These are phyloP conservation scores for Acacia concinna DNA, from an alignment of 331 rosid genomes.

Conservation along the genomic window DNA sequence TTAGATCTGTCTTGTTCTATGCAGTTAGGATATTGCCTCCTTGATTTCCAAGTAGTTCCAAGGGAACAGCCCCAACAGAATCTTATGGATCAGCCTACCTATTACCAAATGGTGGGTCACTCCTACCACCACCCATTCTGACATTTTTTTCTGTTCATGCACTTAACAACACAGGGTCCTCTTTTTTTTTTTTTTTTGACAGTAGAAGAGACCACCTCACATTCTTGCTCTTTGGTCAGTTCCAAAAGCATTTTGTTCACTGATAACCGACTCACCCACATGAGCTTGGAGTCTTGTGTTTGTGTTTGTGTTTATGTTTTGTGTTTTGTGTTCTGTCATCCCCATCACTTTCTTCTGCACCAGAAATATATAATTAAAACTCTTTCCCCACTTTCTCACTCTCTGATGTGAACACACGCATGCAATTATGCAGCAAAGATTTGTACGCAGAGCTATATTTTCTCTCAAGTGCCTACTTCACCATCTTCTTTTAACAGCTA, in stretches of 20 bases:
- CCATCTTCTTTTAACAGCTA: slow-evolving; percentile 32
- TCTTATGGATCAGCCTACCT: slow-evolving; percentile 45
- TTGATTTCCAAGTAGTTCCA: slow-evolving; percentile 51
- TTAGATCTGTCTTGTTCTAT: slow-evolving; percentile 40
- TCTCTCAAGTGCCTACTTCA: slow-evolving; percentile 30
- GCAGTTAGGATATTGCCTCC: slow-evolving; percentile 25
- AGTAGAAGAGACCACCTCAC: slow-evolving; percentile 11
- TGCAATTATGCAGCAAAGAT: not conserved
- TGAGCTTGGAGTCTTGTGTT: slow-evolving; percentile 37
- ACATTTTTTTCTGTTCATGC: slow-evolving; percentile 40
- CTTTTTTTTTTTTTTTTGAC: not conserved
- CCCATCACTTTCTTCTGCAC: not conserved
- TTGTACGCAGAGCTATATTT: not conserved
- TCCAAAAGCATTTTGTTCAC: slow-evolving; percentile 52
- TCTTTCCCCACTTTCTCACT: slow-evolving; percentile 35
- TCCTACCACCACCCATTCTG: slow-evolving; percentile 25
- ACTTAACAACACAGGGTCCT: slow-evolving; percentile 23
- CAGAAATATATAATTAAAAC: not conserved
- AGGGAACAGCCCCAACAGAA: slow-evolving; percentile 83
- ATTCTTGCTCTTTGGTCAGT: slow-evolving; percentile 38
- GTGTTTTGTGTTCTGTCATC: slow-evolving; percentile 1
- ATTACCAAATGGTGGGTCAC: slow-evolving; percentile 55
- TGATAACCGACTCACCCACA: slow-evolving; percentile 48
- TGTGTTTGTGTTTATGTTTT: slow-evolving; percentile 10
- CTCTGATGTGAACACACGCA: slow-evolving; percentile 11